Base-by-base conservation (phyloP, 2,329 filamentous ascomycete species). In the Aspergillus nomiae region DNA sequence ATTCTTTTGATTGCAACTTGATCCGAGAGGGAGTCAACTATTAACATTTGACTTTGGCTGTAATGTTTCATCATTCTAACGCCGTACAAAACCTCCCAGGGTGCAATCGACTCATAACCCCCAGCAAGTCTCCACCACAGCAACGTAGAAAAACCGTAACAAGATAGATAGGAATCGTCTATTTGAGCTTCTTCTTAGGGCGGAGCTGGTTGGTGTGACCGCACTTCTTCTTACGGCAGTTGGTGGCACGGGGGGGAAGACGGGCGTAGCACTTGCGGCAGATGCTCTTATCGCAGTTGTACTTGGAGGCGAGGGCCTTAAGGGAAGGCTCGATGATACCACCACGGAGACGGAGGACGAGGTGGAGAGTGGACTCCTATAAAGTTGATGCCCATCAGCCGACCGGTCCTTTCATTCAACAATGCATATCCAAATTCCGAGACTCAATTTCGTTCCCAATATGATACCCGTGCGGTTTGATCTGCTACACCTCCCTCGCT, bases 111-210 rank as follows among this genome's bases (percentile, higher is more conserved):
- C 67, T 71, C 70, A 72, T 69, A 69, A 69, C 69, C 71, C 69
- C 71, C 67, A 65, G 63, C 69, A 69, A 69, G 63, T 66, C 69
- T 70, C 70, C 69, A 64, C 69, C 71, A 73, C 74, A 74, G 70
- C 72, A 75, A 73, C 74, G 70, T 73, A 78, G 74, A 85, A 81
- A 78, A 81, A 82, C 85, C 83, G 68, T 68, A 75, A 72, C 70
- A 71, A 71, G 63, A 71, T 70, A 70, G 66, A 36, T 70, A 70
- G 67, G 63, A 75, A 69, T 77, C 73, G 74, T 73, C 66, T 90
- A 94, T 87, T 97, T 97, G 82, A 97, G 89, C 94, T 99, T 99
- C 94, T 99, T 99, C 94, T 99, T 99, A 84, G 95, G 95, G 86
- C 95, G 92, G 82, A 99, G 92, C 90, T 99, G 95, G 92, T 98